Conservation (phyloP, 495 filamentous ascomycete genomes). For the Penicillium dipodomyicola region DNA sequence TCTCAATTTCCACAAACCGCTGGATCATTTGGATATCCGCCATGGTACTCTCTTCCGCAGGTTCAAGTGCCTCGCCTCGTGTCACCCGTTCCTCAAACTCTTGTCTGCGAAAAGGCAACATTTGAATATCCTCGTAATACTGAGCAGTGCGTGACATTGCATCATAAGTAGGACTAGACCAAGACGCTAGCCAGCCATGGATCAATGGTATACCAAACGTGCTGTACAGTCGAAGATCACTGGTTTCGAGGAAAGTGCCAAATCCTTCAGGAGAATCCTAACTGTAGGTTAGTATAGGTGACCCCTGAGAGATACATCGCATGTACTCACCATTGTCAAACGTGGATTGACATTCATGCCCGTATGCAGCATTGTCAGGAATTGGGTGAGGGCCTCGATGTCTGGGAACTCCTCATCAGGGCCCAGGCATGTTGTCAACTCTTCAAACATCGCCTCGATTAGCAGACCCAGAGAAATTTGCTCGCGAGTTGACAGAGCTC, state of each 20-base stretch:
- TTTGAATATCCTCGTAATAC: constrained; percentile 88
- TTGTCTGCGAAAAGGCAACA: constrained; percentile 81
- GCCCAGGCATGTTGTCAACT: constrained; percentile 67
- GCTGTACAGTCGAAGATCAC: constrained; percentile 81
- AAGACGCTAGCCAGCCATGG: constrained; percentile 86
- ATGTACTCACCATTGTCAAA: constrained; percentile 55
- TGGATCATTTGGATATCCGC: constrained; percentile 81
- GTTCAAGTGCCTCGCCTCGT: constrained; percentile 44
- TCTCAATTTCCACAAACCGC: constrained; percentile 65
- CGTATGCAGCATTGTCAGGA: constrained; percentile 85
- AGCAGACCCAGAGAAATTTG: constrained; percentile 83
- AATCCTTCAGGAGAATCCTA: constrained; percentile 47
- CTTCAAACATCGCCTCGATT: constrained; percentile 85
- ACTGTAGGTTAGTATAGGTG: constrained; percentile 23
- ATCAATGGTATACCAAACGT: constrained; percentile 84
- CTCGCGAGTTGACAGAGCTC: constrained; percentile 73
- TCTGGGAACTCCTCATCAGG: constrained; percentile 69
- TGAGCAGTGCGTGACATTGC: constrained; percentile 69
- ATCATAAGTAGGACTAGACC: constrained; percentile 57
- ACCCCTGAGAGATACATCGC: not conserved
- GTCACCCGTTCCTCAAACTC: constrained; percentile 80
- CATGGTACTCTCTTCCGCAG: constrained; percentile 69
- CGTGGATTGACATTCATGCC: constrained; percentile 98
- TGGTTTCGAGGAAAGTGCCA: constrained; percentile 78
- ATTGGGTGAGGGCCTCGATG: constrained; percentile 79